Evolutionary conservation across 1,284 basidiomycete species (phyloP), one percentile per base, ranked within the genome.

Genomic region (Ustilago bromivora): DNA sequence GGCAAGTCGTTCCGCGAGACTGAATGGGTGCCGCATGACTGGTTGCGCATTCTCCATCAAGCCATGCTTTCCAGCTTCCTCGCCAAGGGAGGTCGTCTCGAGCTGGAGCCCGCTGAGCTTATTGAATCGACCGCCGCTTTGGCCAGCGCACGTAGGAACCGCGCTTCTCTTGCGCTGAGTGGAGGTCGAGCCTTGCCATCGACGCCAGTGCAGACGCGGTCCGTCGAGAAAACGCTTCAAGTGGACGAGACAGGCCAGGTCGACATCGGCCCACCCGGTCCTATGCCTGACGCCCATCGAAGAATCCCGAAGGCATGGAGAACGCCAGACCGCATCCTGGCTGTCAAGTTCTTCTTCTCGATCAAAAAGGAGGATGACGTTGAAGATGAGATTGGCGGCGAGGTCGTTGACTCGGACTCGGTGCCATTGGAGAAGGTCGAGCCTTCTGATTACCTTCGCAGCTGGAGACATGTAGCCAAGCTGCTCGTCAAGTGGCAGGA

Each of bases 401-500:
- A 56, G n/a, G 34, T 70, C 28, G 31, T 79, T 32, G 64, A 76
- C 34, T 62, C 67, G 49, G 72, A 76, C 35, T 11, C 63, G 8
- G 54, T 79, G 15, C 32, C 53, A 0, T 43, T 67, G 47, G 52
- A 73, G 36, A 63, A 55, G 35, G 36, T 78, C 23, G 63, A 72
- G 35, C 68, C 71, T 13, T 61, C 60, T 19, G 64, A 69, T 53
- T 60, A 65, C 23, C 54, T 66, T 15, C 66, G 71, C 35, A 78
- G 69, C 64, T 70, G 73, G 68, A 41, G 31, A 23, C 74, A 74
- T 38, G 53, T 65, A 3, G 65, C 80, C 11, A 69, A 71, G 57
- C 31, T 78, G 34, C 57, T 79, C 32, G 52, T 94, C 78, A 98
- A 97, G 86, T 98, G 95, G 94, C 89, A 92, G 41, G 94, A 96